Evolutionary conservation across 1,139 yeast species (phyloP).

Genomic region (Saccharomyces hybrid): DNA sequence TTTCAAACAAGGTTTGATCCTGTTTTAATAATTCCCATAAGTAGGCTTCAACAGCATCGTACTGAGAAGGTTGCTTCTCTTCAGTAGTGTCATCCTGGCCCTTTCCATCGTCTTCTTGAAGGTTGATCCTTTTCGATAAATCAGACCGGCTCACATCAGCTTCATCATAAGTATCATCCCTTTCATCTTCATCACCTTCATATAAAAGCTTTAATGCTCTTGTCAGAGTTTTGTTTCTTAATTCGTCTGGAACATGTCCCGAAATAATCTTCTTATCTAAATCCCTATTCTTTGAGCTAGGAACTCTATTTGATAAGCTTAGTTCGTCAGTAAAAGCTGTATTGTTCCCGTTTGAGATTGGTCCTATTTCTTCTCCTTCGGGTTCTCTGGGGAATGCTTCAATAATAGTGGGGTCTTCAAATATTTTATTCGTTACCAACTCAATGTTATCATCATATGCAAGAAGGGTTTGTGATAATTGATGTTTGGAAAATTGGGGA

Average conservation of each 20-base stretch:
- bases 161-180: slow-evolving; percentile 76
- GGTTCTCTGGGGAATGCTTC: slow-evolving; percentile 15
- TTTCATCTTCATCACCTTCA: slow-evolving; percentile 57
- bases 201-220: slow-evolving; percentile 61
- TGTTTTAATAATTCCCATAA: slow-evolving; percentile 53
- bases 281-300: slow-evolving; percentile 7
- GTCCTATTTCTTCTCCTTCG: slow-evolving; percentile 5
- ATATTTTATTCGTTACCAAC: slow-evolving; percentile 46
- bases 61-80: slow-evolving; percentile 19
- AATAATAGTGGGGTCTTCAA: slow-evolving; percentile 41
- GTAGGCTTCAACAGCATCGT: slow-evolving; percentile 41
- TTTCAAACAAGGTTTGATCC: slow-evolving; percentile 46
- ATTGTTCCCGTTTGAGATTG: slow-evolving; percentile 4
- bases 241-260: slow-evolving; percentile 37
- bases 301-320: not conserved
- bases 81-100: slow-evolving; percentile 9
- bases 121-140: slow-evolving; percentile 8
- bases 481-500: slow-evolving; percentile 44
- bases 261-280: slow-evolving; percentile 12
- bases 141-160: slow-evolving; percentile 40
- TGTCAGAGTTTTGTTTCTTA: slow-evolving; percentile 50
- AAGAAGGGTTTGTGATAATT: slow-evolving; percentile 42
- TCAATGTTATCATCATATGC: slow-evolving; percentile 50
- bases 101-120: slow-evolving; percentile 8
- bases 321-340: not conserved